Base-by-base conservation (phyloP, 768 basidiomycete species). In the Favolaschia claudopus region DNA sequence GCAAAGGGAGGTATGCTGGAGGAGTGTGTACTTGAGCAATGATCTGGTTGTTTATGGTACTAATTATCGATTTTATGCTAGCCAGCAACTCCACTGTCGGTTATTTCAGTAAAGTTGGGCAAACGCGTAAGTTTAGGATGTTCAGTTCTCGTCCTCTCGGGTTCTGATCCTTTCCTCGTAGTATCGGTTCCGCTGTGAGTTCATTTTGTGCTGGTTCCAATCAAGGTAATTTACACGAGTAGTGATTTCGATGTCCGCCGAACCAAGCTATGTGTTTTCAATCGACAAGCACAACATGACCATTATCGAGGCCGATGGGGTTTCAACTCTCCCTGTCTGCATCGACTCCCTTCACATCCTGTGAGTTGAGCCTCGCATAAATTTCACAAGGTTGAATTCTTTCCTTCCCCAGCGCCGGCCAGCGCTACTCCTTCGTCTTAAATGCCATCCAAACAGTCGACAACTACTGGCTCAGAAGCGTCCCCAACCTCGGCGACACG, bases 381-480 rank as follows among this genome's bases (percentile, higher is more conserved):
- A 7, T n/a, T n/a, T n/a, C n/a, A n/a, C n/a, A n/a, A n/a, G n/a
- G n/a, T 8, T 9, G 14, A 22, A 40, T 14, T 22, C 20, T 47
- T 50, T 17, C 1, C 1, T 13, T 22, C 1, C 3, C 7, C 31
- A 54, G 48, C 7, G 55, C 63, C 60, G 76, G 73, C 13, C 77
- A 78, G 50, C 71, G 77, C 2, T 79, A 78, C 55, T 78, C 77
- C 0, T 67, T 74, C 29, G 66, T 74, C 7, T 39, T 84, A 15
- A 70, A 73, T 2, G 80, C 82, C 8, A 73, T 76, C 62, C 73
- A 81, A 55, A 63, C 71, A 8, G 70, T 80, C 12, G 72, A 63
- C 34, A 84, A 83, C 62, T 84, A 82, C 64, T 82, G 80, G 74
- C 67, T 78, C 36, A 68, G 73, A 47, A 65, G 74, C 43, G 60